phyloP scores from a whole-genome alignment of 2,329 filamentous ascomycete genomes.

The Venturiaceae sp. region DNA sequence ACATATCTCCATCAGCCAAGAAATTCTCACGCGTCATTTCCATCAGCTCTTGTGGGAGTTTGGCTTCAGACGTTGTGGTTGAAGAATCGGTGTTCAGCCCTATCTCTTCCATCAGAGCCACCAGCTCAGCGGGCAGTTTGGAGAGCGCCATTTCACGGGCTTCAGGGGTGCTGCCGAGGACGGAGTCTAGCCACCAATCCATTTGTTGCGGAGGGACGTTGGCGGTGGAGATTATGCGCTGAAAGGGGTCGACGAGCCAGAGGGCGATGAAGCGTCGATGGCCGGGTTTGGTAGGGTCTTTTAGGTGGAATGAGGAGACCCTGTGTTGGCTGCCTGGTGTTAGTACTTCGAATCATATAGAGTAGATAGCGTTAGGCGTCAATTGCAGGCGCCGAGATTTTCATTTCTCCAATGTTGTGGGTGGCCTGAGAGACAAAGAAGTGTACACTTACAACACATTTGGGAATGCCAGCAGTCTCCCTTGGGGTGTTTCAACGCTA shows the following conservation, averaged over 20 bases:
- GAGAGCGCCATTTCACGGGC: background rate
- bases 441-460: constrained; percentile 22
- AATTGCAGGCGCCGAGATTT: background rate
- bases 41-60: background rate
- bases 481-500: constrained; percentile 31
- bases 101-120: background rate
- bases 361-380: constrained; percentile 15
- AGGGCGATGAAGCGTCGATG: constrained; percentile 48
- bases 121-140: background rate
- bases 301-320: constrained; percentile 40
- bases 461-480: constrained; percentile 43
- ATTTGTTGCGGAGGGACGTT: constrained; percentile 43
- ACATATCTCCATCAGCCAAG: background rate
- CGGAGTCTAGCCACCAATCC: constrained; percentile 26
- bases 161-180: background rate
- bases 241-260: constrained; percentile 48
- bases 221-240: constrained; percentile 40
- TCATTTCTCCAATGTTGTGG: background rate
- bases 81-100: background rate
- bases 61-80: background rate
- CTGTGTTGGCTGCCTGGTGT: constrained; percentile 38
- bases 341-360: too few relatives aligned
- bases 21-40: background rate
- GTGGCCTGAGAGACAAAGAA: background rate
- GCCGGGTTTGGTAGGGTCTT: constrained; percentile 40